A percentile compares a stretch with the other conserved stretches of the same genome.
phyloP scores from a whole-genome alignment of 75 land plant species.

The Isoetes taiwanensis region DNA sequence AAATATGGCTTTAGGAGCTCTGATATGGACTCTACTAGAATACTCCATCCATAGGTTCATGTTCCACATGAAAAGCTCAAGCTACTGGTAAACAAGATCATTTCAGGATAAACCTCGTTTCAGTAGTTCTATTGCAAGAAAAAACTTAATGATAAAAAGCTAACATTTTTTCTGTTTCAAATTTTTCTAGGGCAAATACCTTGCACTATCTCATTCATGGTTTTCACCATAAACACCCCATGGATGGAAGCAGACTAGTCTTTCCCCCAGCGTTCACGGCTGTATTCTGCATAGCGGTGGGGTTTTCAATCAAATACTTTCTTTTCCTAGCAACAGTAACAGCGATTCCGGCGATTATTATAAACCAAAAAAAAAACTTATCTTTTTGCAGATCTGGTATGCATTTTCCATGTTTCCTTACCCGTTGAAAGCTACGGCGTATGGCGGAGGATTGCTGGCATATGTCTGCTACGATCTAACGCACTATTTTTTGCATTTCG shows the following conservation, averaged over 20 bases:
- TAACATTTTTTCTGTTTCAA: too few species aligned
- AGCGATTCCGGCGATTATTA: too few species aligned
- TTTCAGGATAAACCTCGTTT: neutral
- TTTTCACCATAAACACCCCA: conserved; percentile 97
- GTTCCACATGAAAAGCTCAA: conserved; percentile 77
- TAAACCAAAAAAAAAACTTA: too few species aligned
- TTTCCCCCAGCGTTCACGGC: conserved; percentile 95
- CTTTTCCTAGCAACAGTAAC: too few species aligned
- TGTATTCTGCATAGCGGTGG: conserved; percentile 49
- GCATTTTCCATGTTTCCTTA: too few species aligned
- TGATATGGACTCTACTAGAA: conserved; percentile 78
- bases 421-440: too few species aligned
- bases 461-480: too few species aligned
- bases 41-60: conserved; percentile 81
- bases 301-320: conserved; percentile 5
- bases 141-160: too few species aligned
- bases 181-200: conserved; percentile 94
- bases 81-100: conserved; percentile 60
- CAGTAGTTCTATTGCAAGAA: too few species aligned
- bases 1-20: conserved; percentile 34
- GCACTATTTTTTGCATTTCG: too few species aligned
- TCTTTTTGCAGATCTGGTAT: too few species aligned
- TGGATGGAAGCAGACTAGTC: conserved; percentile 89
- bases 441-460: too few species aligned
- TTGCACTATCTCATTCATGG: conserved; percentile 95